phyloP scores from a whole-genome alignment of 192 early-diverging fungal species.

The Rhizophagus clarus region DNA sequence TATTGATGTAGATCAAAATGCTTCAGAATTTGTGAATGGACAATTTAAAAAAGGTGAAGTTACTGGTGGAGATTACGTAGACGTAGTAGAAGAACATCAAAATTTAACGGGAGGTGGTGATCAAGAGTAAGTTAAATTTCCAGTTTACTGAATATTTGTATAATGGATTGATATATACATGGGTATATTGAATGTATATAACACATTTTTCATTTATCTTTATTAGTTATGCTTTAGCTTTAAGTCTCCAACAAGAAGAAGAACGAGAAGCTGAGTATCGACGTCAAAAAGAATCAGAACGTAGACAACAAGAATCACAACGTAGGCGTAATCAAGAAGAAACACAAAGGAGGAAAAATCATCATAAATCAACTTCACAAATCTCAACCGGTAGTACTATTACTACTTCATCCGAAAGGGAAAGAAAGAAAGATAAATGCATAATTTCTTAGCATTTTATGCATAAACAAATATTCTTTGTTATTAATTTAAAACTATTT shows the following conservation, averaged over 20 bases:
- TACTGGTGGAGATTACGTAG: slow-evolving; percentile 44
- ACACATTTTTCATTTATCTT: slow-evolving; percentile 2
- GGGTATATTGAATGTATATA: too few species aligned
- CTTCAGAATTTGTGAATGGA: slow-evolving; percentile 64
- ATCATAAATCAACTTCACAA: neutral
- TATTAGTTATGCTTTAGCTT: slow-evolving; percentile 43
- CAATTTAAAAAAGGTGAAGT: slow-evolving; percentile 46
- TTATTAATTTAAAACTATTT: neutral
- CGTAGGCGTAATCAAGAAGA: neutral
- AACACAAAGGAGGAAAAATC: neutral
- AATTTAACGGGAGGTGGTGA: slow-evolving; percentile 43
- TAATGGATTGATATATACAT: neutral
- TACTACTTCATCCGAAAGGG: slow-evolving; percentile 14
- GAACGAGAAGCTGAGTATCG: slow-evolving; percentile 39
- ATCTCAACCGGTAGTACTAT: slow-evolving; percentile 23
- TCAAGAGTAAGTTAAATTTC: slow-evolving; percentile 40
- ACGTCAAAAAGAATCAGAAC: slow-evolving; percentile 20
- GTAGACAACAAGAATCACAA: slow-evolving; percentile 26
- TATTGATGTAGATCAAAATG: slow-evolving; percentile 61
- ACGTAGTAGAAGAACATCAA: slow-evolving; percentile 33
- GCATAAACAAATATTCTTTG: neutral
- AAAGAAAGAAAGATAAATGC: slow-evolving; percentile 2
- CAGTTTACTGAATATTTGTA: neutral
- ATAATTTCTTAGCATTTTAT: neutral
- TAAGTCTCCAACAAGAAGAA: slow-evolving; percentile 48